Evolutionary conservation across 2,329 filamentous ascomycete genomes (phyloP), one percentile per base, ranked within the genome.

Genomic region (Fusarium drepaniforme): DNA sequence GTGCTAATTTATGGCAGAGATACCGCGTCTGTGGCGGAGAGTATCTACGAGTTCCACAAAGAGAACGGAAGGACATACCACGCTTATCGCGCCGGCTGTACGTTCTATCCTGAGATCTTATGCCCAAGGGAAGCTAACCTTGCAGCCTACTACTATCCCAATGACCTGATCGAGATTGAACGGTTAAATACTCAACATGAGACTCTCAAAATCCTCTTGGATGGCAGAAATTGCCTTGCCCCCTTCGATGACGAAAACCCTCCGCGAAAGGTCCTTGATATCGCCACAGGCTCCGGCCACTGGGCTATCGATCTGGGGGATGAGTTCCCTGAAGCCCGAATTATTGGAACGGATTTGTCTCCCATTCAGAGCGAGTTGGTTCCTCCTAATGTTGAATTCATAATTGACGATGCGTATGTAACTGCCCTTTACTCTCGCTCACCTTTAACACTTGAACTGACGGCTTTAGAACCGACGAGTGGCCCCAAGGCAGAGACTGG

Each of bases 31-130:
- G 64, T 66, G n/a, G 56, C 64, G 38, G 64, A 66, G 64, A 66
- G 64, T 23, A 66, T 66, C 35, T 66, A 66, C 42, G 56, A 66
- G 23, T 66, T 66, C 30, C 64, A 66, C 42, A 66, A 66, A 35
- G 64, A 66, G 30, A 60, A 66, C 38, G 64, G 64, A 13, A 57
- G 64, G 18, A 66, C 64, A 61, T 66, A 66, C 37, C 64, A 66
- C 49, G 64, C 64, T 60, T 66, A 66, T 51, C 64, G 56, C 33
- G 64, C 64, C 13, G 64, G 64, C 53, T 66, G 64, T 66, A 61
- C 30, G 16, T 49, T 16, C 23, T 40, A 9, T 3, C 8, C 18
- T 49, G n/a, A 25, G 4, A 21, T 18, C 13, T 33, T 42, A 7
- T n/a, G 5, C 15, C 13, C 23, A 13, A 23, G 15, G 7, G 23